Evolutionary conservation across 2,329 filamentous ascomycete species (phyloP).

Genomic region (Diaporthe sp.): DNA sequence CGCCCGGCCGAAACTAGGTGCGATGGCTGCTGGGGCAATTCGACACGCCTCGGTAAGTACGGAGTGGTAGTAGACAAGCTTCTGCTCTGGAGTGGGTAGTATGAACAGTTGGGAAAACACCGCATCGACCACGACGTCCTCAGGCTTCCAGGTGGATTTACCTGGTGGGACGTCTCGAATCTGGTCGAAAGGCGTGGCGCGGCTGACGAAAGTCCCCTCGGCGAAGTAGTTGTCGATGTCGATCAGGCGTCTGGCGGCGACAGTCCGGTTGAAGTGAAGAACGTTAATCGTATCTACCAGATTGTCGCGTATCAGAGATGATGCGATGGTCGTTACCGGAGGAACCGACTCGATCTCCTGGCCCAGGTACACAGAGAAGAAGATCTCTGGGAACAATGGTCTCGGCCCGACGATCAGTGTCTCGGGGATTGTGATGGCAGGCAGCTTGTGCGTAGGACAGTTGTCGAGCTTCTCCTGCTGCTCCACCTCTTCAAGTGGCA

Average conservation of each 20-base stretch:
- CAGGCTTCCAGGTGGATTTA: slow-evolving; percentile 91
- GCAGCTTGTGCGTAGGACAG: slow-evolving; percentile 80
- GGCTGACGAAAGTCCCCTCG: slow-evolving; percentile 89
- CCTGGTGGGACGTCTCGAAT: slow-evolving; percentile 75
- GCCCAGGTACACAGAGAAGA: slow-evolving; percentile 89
- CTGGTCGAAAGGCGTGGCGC: slow-evolving; percentile 91
- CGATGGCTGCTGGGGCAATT: slow-evolving; percentile 94
- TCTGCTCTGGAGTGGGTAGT: slow-evolving; percentile 88
- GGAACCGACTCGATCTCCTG: slow-evolving; percentile 93
- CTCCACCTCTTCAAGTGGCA: slow-evolving; percentile 70
- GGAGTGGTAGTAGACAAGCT: slow-evolving; percentile 95
- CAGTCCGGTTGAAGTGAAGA: slow-evolving; percentile 90
- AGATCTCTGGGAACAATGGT: slow-evolving; percentile 90
- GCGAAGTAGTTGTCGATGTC: slow-evolving; percentile 96
- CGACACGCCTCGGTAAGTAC: slow-evolving; percentile 96
- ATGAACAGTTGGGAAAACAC: slow-evolving; percentile 96
- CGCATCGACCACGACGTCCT: slow-evolving; percentile 96
- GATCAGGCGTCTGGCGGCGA: slow-evolving; percentile 88
- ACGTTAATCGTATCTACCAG: slow-evolving; percentile 94
- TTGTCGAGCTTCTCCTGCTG: slow-evolving; percentile 68
- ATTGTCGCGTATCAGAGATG: slow-evolving; percentile 85
- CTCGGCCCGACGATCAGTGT: slow-evolving; percentile 79
- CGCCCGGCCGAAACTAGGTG: slow-evolving; percentile 90
- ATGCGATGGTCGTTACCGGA: slow-evolving; percentile 77
- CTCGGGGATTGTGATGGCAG: slow-evolving; percentile 78